Conservation (phyloP, 2,329 filamentous ascomycete species). For the Aspergillus sp. region DNA sequence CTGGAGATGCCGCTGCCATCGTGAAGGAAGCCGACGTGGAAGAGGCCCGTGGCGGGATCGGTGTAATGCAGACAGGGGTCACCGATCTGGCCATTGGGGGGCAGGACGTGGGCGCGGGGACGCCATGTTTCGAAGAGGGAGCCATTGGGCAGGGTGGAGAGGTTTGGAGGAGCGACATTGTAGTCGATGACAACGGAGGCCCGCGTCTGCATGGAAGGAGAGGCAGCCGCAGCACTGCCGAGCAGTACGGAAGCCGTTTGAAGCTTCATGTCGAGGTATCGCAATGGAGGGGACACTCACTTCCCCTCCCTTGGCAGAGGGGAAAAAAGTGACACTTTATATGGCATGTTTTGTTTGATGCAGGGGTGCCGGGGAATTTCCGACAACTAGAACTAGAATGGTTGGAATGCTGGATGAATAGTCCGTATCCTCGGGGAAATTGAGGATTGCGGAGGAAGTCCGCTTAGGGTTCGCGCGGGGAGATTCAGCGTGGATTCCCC, state of each 20-base stretch:
- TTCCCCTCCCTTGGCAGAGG: background rate
- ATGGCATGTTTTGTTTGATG: background rate
- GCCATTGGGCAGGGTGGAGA: constrained; percentile 17
- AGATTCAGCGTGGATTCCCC: background rate
- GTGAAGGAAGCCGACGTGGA: constrained; percentile 24
- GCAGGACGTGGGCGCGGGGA: constrained; percentile 21
- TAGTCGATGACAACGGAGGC: background rate
- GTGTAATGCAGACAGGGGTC: constrained; percentile 24
- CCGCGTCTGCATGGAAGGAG: background rate
- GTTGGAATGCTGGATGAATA: background rate
- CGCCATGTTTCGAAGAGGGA: constrained; percentile 24
- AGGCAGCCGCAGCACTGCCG: background rate
- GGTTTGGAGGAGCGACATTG: constrained; percentile 17
- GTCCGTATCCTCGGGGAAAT: background rate
- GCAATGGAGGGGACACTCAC: background rate
- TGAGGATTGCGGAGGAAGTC: background rate
- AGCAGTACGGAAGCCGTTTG: background rate
- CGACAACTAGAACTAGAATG: background rate
- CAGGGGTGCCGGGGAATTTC: background rate
- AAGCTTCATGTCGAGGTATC: background rate
- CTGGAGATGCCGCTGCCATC: constrained; percentile 18
- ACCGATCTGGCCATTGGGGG: constrained; percentile 20
- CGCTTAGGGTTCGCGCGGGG: background rate
- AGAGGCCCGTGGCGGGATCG: constrained; percentile 21
- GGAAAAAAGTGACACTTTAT: background rate